Evolutionary conservation across 768 basidiomycete species (phyloP), one percentile per base, ranked within the genome.

Genomic region (Hydnomerulius pinastri): DNA sequence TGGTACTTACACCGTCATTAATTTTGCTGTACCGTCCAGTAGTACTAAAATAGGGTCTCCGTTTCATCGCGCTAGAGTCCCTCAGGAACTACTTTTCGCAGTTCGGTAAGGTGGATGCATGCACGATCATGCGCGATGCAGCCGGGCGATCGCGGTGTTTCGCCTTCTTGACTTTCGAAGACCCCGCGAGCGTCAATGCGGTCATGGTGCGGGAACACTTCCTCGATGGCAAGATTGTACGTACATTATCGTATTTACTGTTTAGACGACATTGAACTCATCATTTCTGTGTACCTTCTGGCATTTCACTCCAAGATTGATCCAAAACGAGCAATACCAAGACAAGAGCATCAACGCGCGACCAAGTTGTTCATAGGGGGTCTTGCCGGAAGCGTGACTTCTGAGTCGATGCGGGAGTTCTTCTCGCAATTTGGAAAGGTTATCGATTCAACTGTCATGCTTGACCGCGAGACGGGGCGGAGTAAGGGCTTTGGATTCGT

Each of bases 401-500:
- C 91, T 18, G 94, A 97, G 61, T 89, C 87, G 1, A 90, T 98
- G 86, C 85, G 90, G 57, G 83, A 85, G 46, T 98, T 90, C 73
- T 96, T 98, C 72, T 85, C 86, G 36, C 89, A 95, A 66, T 98
- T 90, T 59, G 97, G 97, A 53, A 87, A 86, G 58, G 94, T 99
- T 56, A 89, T 97, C 61, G 96, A 99, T 68, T 94, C 96, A 38
- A 98, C 96, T 1, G 93, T 99, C 58, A 99, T 98, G 97, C 79
- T 97, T 59, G 97, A 99, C 71, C 87, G 93, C 37, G 94, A 98
- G 69, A 94, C 93, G 4, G 89, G 90, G 21, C 74, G 93, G 42
- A 94, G 91, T 72, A 97, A 98, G 69, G 97, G 97, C 11, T 99
- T 99, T 57, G 97, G 95, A 0, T 99, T 99, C 65, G 92, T 98